phyloP scores from a whole-genome alignment of 2,329 filamentous ascomycete genomes.

The Chalaropsis ovoidea region DNA sequence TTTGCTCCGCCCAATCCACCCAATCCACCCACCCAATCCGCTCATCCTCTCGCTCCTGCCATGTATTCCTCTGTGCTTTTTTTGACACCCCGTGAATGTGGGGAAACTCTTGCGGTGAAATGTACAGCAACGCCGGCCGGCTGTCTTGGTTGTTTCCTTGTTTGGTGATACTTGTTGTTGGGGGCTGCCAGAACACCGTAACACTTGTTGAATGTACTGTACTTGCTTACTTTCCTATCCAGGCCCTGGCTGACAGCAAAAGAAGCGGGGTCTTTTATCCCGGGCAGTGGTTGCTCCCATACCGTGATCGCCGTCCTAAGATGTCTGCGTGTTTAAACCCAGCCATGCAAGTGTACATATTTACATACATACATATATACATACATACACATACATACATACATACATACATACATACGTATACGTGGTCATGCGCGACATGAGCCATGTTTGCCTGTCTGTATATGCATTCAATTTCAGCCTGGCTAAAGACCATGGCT shows the following conservation, averaged over 20 bases:
- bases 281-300: too few relatives aligned
- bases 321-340: not conserved
- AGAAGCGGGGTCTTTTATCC: too few relatives aligned
- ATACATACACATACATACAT: too few relatives aligned
- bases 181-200: too few relatives aligned
- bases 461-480: not conserved
- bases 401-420: too few relatives aligned
- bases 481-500: not conserved
- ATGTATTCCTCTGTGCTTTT: not conserved
- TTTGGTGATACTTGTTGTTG: not conserved
- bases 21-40: not conserved
- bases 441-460: not conserved
- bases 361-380: too few relatives aligned
- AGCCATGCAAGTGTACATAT: not conserved
- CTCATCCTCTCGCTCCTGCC: not conserved
- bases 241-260: too few relatives aligned
- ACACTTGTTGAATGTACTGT: too few relatives aligned
- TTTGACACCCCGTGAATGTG: not conserved
- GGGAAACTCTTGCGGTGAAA: slow-evolving; percentile 4
- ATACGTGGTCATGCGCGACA: not conserved
- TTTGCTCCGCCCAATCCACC: not conserved
- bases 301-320: not conserved
- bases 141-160: not conserved
- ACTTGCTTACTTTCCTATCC: too few relatives aligned
- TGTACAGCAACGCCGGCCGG: not conserved